Evolutionary conservation across 768 basidiomycete genomes (phyloP).

Genomic region (Punctularia strigosozonata): DNA sequence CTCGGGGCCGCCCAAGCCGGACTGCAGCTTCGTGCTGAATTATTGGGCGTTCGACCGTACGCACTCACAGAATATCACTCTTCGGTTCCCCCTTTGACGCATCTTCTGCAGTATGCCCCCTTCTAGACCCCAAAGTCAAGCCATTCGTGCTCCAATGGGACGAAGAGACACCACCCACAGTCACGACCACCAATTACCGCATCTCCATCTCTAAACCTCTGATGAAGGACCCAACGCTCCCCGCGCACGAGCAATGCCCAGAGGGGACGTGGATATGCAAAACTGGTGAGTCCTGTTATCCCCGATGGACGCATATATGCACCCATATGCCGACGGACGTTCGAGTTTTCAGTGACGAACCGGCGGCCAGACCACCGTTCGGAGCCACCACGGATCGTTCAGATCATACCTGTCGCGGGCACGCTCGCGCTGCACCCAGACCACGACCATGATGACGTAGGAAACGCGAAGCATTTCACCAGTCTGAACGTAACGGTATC

Average conservation of each 20-base stretch:
- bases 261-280: conserved; percentile 20
- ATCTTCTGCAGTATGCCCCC: too few relatives aligned
- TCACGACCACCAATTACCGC: conserved; percentile 17
- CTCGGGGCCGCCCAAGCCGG: too few relatives aligned
- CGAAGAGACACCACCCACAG: conserved; percentile 15
- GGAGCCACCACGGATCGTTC: conserved; percentile 13
- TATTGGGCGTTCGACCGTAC: too few relatives aligned
- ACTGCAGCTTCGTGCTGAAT: too few relatives aligned
- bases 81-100: too few relatives aligned
- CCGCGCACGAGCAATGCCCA: conserved; percentile 19
- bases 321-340: neutral
- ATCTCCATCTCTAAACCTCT: conserved; percentile 16
- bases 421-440: conserved; percentile 6
- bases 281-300: conserved; percentile 10
- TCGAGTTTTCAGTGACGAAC: conserved; percentile 12
- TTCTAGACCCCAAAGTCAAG: too few relatives aligned
- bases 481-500: conserved; percentile 13
- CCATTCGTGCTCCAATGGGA: conserved; percentile 9
- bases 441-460: too few relatives aligned
- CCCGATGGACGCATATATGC: neutral
- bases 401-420: conserved; percentile 17
- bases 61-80: too few relatives aligned
- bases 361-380: conserved; percentile 9
- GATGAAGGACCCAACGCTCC: conserved; percentile 9
- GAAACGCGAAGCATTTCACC: too few relatives aligned